A percentile compares a stretch with the other conserved stretches of the same genome.
phyloP scores from a whole-genome alignment of 352 stramenopile genomes.

The Phytophthora macrochlamydospora region DNA sequence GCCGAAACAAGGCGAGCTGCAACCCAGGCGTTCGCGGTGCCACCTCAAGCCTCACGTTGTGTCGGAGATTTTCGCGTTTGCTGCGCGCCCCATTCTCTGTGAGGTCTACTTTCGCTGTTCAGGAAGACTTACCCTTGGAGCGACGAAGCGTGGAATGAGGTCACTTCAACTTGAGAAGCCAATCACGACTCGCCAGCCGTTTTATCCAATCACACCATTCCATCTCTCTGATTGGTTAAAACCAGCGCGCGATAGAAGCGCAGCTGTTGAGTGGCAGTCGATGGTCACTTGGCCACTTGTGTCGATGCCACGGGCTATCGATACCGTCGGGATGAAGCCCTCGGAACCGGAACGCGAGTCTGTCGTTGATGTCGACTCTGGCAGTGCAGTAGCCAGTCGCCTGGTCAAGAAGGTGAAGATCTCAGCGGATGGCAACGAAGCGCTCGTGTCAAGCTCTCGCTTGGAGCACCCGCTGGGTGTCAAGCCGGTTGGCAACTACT shows the following conservation, averaged over 20 bases:
- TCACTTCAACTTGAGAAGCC: conserved; percentile 14
- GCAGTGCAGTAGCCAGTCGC: conserved; percentile 21
- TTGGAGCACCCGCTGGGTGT: conserved; percentile 80
- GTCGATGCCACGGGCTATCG: background rate
- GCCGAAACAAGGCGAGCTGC: conserved; percentile 1
- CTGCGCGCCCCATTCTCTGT: conserved; percentile 7
- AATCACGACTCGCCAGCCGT: background rate
- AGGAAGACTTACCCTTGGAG: background rate
- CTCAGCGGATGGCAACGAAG: background rate
- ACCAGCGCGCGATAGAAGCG: conserved; percentile 27
- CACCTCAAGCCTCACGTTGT: conserved; percentile 18
- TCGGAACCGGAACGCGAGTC: conserved; percentile 21
- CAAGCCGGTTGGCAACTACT: conserved; percentile 85
- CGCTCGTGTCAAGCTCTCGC: conserved; percentile 9
- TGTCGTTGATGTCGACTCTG: conserved; percentile 6
- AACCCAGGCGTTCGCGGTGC: background rate
- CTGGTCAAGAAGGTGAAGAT: conserved; percentile 41
- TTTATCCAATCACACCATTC: background rate
- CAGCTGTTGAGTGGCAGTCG: conserved; percentile 26
- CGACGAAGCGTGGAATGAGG: too few relatives aligned
- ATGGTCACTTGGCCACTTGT: conserved; percentile 20
- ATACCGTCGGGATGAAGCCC: conserved; percentile 2
- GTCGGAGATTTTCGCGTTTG: conserved; percentile 20
- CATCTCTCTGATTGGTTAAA: conserved; percentile 17
- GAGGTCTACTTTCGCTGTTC: conserved; percentile 18